These are phyloP conservation scores for Chalciporus sp. DNA, from an alignment of 1,284 basidiomycete genomes.

Conservation along the genomic window DNA sequence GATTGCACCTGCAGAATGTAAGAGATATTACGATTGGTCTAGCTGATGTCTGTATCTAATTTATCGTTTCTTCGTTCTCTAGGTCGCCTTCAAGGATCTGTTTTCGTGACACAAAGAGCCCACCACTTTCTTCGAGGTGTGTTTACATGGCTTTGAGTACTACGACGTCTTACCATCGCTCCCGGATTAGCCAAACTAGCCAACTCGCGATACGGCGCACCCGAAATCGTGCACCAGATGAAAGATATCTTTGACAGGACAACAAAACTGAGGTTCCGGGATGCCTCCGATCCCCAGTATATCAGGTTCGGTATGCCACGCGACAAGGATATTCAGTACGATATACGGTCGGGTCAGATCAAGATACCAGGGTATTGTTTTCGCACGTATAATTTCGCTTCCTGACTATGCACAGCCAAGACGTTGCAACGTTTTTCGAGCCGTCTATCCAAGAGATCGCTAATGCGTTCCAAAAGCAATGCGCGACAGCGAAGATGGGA, in stretches of 20 bases:
- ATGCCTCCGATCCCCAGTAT: slow-evolving; percentile 40
- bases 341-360: slow-evolving; percentile 48
- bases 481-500: slow-evolving; percentile 23
- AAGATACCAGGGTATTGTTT: slow-evolving; percentile 41
- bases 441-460: slow-evolving; percentile 48
- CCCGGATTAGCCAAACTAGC: slow-evolving; percentile 30
- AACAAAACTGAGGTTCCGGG: slow-evolving; percentile 48
- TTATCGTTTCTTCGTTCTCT: neutral
- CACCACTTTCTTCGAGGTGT: slow-evolving; percentile 37
- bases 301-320: slow-evolving; percentile 48
- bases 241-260: slow-evolving; percentile 47
- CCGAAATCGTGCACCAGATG: slow-evolving; percentile 44
- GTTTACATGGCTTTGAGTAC: neutral
- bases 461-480: slow-evolving; percentile 40
- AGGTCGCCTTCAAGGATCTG: slow-evolving; percentile 38
- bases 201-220: slow-evolving; percentile 29
- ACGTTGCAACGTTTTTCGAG: slow-evolving; percentile 46
- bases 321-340: slow-evolving; percentile 44
- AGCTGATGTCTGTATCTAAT: neutral
- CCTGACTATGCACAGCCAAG: slow-evolving; percentile 26
- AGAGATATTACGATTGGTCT: neutral
- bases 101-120: slow-evolving; percentile 47
- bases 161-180: slow-evolving; percentile 3
- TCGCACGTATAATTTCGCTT: neutral
- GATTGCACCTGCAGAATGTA: slow-evolving; percentile 42